These are phyloP conservation scores for Nakazawaea sp. DNA, from an alignment of 805 yeast genomes.

Conservation along the genomic window DNA sequence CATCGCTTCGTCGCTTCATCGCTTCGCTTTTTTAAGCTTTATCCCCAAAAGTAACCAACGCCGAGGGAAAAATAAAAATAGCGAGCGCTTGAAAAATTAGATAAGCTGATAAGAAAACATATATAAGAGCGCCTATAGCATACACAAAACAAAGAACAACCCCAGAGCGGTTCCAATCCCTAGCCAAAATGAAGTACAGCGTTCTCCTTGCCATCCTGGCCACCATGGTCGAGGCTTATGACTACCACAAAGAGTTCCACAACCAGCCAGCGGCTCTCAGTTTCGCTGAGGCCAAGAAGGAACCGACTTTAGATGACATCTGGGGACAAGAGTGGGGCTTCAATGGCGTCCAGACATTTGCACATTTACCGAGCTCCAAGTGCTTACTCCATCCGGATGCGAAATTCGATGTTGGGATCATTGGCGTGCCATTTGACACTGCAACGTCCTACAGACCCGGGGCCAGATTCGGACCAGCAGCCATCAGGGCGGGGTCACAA, in stretches of 20 bases:
- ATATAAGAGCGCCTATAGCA: too few relatives aligned
- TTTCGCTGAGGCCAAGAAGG: not conserved
- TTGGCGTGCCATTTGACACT: slow-evolving; percentile 83
- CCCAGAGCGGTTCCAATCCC: too few relatives aligned
- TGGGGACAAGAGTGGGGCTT: slow-evolving; percentile 79
- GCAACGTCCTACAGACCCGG: slow-evolving; percentile 77
- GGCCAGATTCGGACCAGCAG: slow-evolving; percentile 77
- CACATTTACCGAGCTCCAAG: slow-evolving; percentile 55
- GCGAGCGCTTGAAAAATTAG: too few relatives aligned
- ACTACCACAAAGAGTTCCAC: slow-evolving; percentile 5
- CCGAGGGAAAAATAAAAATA: too few relatives aligned
- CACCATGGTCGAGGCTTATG: slow-evolving; percentile 4
- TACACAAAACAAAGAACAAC: too few relatives aligned
- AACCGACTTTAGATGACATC: slow-evolving; percentile 42
- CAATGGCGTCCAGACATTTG: slow-evolving; percentile 63
- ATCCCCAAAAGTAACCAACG: too few relatives aligned
- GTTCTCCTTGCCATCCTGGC: slow-evolving; percentile 7
- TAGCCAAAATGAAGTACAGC: slow-evolving; percentile 9
- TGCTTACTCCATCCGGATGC: slow-evolving; percentile 46
- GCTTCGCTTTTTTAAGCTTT: too few relatives aligned
- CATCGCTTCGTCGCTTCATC: too few relatives aligned
- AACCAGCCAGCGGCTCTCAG: slow-evolving; percentile 4
- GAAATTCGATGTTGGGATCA: slow-evolving; percentile 59
- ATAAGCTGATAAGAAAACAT: too few relatives aligned
- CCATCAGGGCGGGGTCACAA: slow-evolving; percentile 61